Base-by-base conservation (phyloP, 306 rosid species). In the Abrus precatorius region DNA sequence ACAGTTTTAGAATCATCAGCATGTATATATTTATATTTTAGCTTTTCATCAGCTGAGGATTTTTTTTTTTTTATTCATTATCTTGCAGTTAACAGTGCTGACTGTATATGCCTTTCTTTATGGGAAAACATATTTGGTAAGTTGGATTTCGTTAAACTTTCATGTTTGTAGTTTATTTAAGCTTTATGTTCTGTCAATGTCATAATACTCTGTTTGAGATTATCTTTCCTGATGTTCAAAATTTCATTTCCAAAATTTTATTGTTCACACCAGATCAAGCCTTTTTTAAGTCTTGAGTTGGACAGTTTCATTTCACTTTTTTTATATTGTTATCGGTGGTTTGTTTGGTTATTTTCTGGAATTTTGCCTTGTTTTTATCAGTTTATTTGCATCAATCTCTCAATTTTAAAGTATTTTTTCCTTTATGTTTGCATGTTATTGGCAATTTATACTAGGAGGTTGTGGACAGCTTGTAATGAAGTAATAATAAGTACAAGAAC, bases 31-130 rank as follows among this genome's bases (percentile, higher is more conserved):
- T 27, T 28, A 52, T 55, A 11, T 69, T 61, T 13, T 61, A 70
- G 9, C 75, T 48, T 80, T 54, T 84, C 71, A 59, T 20, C 72
- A 53, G 49, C 79, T 87, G 65, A 81, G 20, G 28, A 48, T 69
- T 70, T 49, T 57, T 44, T 77, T 52, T 36, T 77, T 52, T 36
- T 36, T 53, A 41, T 79, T 32, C 53, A 38, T 75, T 61, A 71
- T 65, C 65, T 60, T 95, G 93, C 97, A 95, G 99, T 85, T 95
- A 86, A 93, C 95, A 0, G 99, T 95, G 89, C 88, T 93, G 81
- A 90, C 94, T 49, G 97, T 95, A 7, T 95, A 86, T 84, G 33
- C 88, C 81, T 95, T 92, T 82, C 97, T 95, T 44, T 95, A 93
- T 74, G 99, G 99, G 77, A 93, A 84, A 84, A 50, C 86, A 1